Percentiles rank a stretch among this genome's conserved stretches.
phyloP scores from a whole-genome alignment of 164 flowering plant genomes.

The Echeveria elegans region DNA sequence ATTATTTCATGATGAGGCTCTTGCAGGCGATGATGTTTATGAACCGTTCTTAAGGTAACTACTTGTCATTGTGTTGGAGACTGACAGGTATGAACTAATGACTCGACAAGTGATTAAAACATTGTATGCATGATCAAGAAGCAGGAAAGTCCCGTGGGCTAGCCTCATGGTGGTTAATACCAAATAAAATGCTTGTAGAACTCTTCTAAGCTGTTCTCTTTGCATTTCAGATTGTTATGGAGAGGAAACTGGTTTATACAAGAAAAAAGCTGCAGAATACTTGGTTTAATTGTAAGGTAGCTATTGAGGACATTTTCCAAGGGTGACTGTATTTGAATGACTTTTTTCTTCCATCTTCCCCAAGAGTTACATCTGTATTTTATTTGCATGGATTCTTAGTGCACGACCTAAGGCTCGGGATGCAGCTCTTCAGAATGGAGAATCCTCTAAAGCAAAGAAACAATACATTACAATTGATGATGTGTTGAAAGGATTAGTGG shows the following conservation, averaged over 20 bases:
- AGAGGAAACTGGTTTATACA: slow-evolving; percentile 93
- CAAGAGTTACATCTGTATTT: neutral
- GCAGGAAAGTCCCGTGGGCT: neutral
- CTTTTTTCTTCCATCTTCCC: neutral
- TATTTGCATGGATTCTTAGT: neutral
- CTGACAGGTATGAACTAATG: neutral
- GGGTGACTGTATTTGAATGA: neutral
- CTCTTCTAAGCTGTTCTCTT: slow-evolving; percentile 4
- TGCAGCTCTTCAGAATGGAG: neutral
- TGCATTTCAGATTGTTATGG: slow-evolving; percentile 74
- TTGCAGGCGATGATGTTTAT: slow-evolving; percentile 71
- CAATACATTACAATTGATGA: neutral
- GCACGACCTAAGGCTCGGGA: neutral
- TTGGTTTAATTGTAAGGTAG: slow-evolving; percentile 68
- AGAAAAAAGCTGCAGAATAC: slow-evolving; percentile 93
- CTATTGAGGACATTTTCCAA: neutral
- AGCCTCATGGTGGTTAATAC: neutral
- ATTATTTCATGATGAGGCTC: slow-evolving; percentile 80
- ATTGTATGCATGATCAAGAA: neutral
- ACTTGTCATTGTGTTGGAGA: slow-evolving; percentile 2
- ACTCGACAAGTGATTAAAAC: neutral
- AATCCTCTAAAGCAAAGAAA: neutral
- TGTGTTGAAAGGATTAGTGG: neutral
- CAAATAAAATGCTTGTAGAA: no score
- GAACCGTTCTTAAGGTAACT: slow-evolving; percentile 86